phyloP scores from a whole-genome alignment of 768 basidiomycete genomes.

The Hericium coralloides region DNA sequence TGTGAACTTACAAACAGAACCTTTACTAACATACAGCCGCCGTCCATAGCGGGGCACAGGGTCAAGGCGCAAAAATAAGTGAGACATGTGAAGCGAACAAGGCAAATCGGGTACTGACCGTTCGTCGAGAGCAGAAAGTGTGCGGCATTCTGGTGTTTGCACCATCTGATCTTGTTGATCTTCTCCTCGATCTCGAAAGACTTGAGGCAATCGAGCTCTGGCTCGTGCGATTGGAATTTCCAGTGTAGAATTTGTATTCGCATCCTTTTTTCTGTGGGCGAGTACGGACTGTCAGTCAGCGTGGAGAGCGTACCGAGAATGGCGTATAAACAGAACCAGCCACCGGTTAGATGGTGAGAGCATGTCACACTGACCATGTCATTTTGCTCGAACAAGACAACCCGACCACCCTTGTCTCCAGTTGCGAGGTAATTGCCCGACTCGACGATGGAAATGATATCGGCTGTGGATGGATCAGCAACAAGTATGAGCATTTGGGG shows the following conservation, averaged over 20 bases:
- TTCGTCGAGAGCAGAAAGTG: conserved; percentile 97
- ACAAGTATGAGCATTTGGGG: conserved; percentile 3
- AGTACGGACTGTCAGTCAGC: neutral
- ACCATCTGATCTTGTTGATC: conserved; percentile 99
- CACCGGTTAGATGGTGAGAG: neutral
- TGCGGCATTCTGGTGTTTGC: too few species aligned
- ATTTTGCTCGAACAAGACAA: conserved; percentile 97
- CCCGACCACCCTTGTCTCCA: conserved; percentile 98
- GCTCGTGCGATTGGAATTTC: conserved; percentile 99
- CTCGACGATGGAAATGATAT: conserved; percentile 99
- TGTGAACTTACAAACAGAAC: too few species aligned
- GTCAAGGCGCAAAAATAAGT: conserved; percentile 9
- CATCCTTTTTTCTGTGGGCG: conserved; percentile 88
- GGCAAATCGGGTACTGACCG: conserved; percentile 42
- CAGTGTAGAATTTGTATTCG: conserved; percentile 99
- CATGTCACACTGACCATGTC: conserved; percentile 62
- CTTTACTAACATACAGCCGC: too few species aligned
- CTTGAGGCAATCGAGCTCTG: conserved; percentile 99
- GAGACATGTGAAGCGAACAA: neutral
- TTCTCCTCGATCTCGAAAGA: too few species aligned
- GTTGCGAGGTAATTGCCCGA: conserved; percentile 95
- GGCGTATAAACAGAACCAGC: conserved; percentile 6
- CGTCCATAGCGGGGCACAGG: conserved; percentile 1
- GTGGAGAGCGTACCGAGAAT: too few species aligned
- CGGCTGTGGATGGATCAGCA: conserved; percentile 48